Evolutionary conservation across 2,329 filamentous ascomycete species (phyloP).

Genomic region (Aureobasidium melanogenum): DNA sequence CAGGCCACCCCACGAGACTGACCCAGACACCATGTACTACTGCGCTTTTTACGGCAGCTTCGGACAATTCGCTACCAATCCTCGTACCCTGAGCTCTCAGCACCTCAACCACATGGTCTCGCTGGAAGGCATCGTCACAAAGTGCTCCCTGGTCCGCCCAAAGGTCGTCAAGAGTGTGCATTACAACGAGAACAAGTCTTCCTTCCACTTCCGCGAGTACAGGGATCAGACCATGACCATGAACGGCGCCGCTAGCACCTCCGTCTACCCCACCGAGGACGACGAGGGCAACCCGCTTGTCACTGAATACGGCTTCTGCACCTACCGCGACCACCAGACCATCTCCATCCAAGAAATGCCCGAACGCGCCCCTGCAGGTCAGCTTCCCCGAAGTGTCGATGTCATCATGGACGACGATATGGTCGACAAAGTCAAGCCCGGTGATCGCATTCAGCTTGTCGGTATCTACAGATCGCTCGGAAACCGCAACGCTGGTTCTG

Average conservation of each 20-base stretch:
- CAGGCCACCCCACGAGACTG: conserved; percentile 64
- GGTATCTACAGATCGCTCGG: conserved; percentile 90
- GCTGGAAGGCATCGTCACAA: conserved; percentile 92
- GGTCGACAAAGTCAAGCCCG: conserved; percentile 89
- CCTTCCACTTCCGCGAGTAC: conserved; percentile 85
- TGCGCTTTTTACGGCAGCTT: conserved; percentile 97
- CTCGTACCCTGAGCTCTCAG: conserved; percentile 77
- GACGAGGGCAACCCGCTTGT: conserved; percentile 85
- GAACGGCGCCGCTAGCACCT: conserved; percentile 77
- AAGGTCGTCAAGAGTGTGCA: conserved; percentile 99
- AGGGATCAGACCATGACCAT: conserved; percentile 93
- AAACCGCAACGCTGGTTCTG: conserved; percentile 84
- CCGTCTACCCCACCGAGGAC: conserved; percentile 89
- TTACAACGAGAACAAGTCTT: conserved; percentile 78
- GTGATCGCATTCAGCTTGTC: conserved; percentile 93
- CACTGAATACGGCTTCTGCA: conserved; percentile 93
- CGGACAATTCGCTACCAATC: conserved; percentile 89
- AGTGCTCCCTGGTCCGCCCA: conserved; percentile 87
- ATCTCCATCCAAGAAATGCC: conserved; percentile 99
- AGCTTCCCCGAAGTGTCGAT: conserved; percentile 89
- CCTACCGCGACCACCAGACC: conserved; percentile 92
- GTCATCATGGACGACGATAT: conserved; percentile 95
- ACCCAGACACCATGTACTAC: conserved; percentile 76
- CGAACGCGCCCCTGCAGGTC: conserved; percentile 86
- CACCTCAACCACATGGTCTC: conserved; percentile 97